These are phyloP conservation scores for Penicillium crustosum DNA, from an alignment of 2,329 filamentous ascomycete genomes.

Conservation along the genomic window DNA sequence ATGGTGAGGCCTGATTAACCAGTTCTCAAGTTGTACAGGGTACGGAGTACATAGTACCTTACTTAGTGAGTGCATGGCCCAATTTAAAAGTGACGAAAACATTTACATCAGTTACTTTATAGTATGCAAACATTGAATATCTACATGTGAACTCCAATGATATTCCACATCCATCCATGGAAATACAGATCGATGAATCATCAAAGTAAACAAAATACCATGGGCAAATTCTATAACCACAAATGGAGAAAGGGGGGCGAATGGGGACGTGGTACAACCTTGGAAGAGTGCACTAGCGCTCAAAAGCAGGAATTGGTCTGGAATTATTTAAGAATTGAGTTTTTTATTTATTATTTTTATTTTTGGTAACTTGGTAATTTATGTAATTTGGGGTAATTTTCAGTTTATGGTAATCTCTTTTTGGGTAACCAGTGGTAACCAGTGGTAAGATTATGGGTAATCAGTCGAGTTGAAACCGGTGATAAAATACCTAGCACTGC, in stretches of 20 bases:
- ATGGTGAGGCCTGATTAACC: neutral
- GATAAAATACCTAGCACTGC: constrained; percentile 4
- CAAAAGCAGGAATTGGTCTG: constrained; percentile 17
- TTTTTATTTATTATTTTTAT: neutral
- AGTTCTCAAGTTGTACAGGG: neutral
- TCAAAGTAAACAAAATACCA: neutral
- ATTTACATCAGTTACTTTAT: neutral
- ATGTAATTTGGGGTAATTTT: neutral
- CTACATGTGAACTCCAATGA: neutral
- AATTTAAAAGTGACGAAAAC: neutral
- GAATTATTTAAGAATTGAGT: neutral
- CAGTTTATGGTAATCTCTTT: neutral
- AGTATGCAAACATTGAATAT: neutral
- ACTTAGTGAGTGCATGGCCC: neutral
- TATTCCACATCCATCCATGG: neutral
- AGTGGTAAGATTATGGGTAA: neutral
- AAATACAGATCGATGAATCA: neutral
- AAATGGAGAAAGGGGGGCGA: constrained; percentile 18
- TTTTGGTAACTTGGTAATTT: neutral
- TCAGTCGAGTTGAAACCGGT: neutral
- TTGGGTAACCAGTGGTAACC: too few species aligned
- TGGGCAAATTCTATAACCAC: neutral
- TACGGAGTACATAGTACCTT: neutral
- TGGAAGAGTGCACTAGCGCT: neutral
- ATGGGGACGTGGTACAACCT: neutral